These are phyloP conservation scores for Gigaspora rosea DNA, from an alignment of 192 early-diverging fungal genomes.

Conservation along the genomic window DNA sequence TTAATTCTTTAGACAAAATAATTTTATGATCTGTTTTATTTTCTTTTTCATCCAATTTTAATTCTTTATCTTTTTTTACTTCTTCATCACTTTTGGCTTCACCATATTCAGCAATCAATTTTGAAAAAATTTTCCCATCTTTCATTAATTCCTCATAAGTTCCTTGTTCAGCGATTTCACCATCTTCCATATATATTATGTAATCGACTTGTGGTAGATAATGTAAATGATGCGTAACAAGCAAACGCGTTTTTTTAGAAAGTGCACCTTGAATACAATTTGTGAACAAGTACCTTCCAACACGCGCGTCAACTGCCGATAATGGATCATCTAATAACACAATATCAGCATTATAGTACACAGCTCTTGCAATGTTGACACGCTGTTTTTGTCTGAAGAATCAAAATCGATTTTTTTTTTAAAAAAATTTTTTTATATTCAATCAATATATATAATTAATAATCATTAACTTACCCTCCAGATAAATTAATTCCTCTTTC, in stretches of 20 bases:
- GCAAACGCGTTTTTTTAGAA: constrained; percentile 58
- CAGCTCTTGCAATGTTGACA: constrained; percentile 60
- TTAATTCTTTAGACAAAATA: constrained; percentile 52
- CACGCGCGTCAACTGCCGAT: constrained; percentile 42
- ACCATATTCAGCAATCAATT: constrained; percentile 59
- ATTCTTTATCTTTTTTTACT: constrained; percentile 43
- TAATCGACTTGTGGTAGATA: constrained; percentile 35
- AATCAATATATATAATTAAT: too few species aligned
- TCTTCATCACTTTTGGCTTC: constrained; percentile 40
- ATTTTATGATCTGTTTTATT: not conserved
- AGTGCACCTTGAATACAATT: constrained; percentile 51
- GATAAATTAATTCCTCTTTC: too few species aligned
- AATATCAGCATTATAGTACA: constrained; percentile 69
- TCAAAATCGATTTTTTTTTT: too few species aligned
- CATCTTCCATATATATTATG: constrained; percentile 59
- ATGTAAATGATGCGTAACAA: constrained; percentile 68
- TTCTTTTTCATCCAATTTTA: constrained; percentile 16
- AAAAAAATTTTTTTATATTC: not conserved
- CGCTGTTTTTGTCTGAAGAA: constrained; percentile 55
- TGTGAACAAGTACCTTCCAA: constrained; percentile 50
- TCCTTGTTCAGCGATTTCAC: constrained; percentile 55
- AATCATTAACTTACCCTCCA: too few species aligned
- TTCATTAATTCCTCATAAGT: constrained; percentile 64
- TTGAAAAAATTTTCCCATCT: constrained; percentile 61
- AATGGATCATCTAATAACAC: constrained; percentile 73